Base-by-base conservation (phyloP, 2,329 filamentous ascomycete species). In the Arthrinium phaeospermum region DNA sequence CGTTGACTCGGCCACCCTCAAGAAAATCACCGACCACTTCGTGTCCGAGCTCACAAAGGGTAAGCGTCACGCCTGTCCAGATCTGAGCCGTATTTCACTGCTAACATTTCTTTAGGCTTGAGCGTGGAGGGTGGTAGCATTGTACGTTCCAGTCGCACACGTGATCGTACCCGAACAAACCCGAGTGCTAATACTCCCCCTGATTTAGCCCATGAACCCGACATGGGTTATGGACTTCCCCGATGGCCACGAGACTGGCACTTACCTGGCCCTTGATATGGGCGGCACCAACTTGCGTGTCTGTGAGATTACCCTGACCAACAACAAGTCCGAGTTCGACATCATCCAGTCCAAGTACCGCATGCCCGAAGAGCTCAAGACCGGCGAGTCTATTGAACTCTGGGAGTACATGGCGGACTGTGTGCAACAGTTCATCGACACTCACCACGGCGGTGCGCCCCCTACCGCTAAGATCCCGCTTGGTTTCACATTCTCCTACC, bases 321-420 rank as follows among this genome's bases (percentile, higher is more conserved):
- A 97, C 71, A 90, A 94, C 81, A 93, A 94, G 85, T 95, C 94
- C 70, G 93, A 96, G 82, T 97, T 96, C 83, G 94, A 96, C 81
- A 97, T 98, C 79, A 94, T 95, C 75, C 96, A 98, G 85, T 96
- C 94, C 79, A 98, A 98, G 85, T 98, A 98, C 85, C 92, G 92
- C 75, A 95, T 98, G 89, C 96, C 96, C 0, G 93, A 97, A 80
- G 94, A 97, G 83, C 89, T 98, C 77, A 98, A 97, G 86, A 94
- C 92, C 1, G 94, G 94, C 61, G 90, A 91, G 47, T 89, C 92
- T 4, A 94, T 97, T 51, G 93, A 97, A 83, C 89, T 98, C 5
- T 98, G 95, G 94, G 94, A 95, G 79, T 98, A 98, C 83, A 94
- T 98, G 80, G 94, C 95, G 81, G 94, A 97, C 83, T 97, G 95